Evolutionary conservation across 108 stramenopile species (phyloP), one percentile per base, ranked within the genome.

Genomic region (Pseudonitzschia pungens): DNA sequence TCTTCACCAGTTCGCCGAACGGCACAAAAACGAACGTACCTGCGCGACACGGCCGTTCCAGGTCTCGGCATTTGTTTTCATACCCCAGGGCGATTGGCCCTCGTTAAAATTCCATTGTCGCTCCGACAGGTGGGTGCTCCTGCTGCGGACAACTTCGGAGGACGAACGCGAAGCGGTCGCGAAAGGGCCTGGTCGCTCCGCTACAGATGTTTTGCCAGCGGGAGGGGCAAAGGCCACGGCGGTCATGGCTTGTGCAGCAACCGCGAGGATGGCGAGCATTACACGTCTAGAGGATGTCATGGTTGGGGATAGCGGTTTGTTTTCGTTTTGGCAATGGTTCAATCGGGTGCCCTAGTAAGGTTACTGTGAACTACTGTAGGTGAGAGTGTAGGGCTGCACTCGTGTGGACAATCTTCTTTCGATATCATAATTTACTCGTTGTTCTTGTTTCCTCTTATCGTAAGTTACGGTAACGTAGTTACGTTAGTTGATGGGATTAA

Each of bases 31-130:
- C n/a, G n/a, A n/a, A 65, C 85, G 15, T 75, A 86, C 83, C 82
- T 95, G 94, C 12, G 94, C 90, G 26, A 91, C 88, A 29, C 94
- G 89, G 42, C 94, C 94, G 71, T 95, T 95, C 94, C 94, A 95
- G 55, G 91, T 92, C 81, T 95, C 94, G 52, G 94, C 94, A 71
- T 95, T 95, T 65, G 82, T 86, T 78, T 92, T 92, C 48, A 95
- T 57, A 15, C 94, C 94, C 80, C 83, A 95, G 4, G 94, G 94
- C 28, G 77, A 59, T 24, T 91, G 90, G 21, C 94, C 94, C 45
- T 89, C 78, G 77, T 95, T 95, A 78, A 95, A 95, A 73, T 95
- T 95, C 94, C 94, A 95, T 77, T 81, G 77, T 32, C 94, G 82
- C 70, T 89, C 93, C 42, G 67, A 67, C 41, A 92, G 43, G 5